Percentiles rank a stretch among this genome's conserved stretches.
phyloP scores from a whole-genome alignment of 257 asterid species.

The Nicotiana noctiflora region DNA sequence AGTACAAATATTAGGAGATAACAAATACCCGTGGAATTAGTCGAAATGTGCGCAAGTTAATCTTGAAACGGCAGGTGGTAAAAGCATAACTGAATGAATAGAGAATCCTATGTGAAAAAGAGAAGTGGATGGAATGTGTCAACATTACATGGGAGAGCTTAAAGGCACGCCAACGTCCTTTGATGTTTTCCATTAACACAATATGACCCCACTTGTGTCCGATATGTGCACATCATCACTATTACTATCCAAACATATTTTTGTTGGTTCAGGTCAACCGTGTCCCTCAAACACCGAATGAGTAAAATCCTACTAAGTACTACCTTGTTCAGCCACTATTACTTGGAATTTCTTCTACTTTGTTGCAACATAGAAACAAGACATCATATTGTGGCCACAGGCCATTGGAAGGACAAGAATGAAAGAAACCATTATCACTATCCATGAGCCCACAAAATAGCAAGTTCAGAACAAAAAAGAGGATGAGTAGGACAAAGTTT shows the following conservation, averaged over 20 bases:
- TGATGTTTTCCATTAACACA: slow-evolving; percentile 3
- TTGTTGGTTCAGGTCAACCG: background rate
- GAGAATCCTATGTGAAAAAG: background rate
- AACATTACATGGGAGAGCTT: background rate
- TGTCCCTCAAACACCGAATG: background rate
- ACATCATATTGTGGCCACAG: background rate
- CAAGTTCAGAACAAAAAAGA: too few species aligned
- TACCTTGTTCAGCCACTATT: background rate
- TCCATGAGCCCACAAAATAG: too few species aligned
- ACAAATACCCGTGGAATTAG: too few species aligned
- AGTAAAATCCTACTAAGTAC: background rate
- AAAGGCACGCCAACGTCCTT: slow-evolving; percentile 10
- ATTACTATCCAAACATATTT: slow-evolving; percentile 1
- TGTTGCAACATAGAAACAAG: background rate
- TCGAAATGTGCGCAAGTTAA: too few species aligned
- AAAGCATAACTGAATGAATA: background rate
- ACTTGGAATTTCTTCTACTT: background rate
- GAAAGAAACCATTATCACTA: too few species aligned
- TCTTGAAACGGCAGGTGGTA: too few species aligned
- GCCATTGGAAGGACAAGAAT: background rate
- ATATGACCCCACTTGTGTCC: background rate
- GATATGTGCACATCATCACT: slow-evolving; percentile 2
- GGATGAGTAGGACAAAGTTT: too few species aligned
- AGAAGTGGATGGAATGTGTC: background rate
- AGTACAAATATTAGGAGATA: too few species aligned